Evolutionary conservation across 371 early-diverging fungal species (phyloP).

Genomic region (Batrachochytrium dendrobatidis): DNA sequence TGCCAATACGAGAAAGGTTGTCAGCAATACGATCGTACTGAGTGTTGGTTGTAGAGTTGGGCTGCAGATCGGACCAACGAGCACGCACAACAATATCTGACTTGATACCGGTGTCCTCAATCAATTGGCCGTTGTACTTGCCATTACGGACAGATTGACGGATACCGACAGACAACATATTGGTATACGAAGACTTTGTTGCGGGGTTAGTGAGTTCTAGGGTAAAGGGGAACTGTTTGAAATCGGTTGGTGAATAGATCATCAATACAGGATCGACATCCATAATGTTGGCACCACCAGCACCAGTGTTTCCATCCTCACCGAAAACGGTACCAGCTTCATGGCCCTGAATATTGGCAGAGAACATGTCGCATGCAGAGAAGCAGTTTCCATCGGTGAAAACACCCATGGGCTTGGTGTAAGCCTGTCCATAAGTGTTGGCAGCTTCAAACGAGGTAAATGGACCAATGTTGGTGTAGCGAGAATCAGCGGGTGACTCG

Average conservation of each 20-base stretch:
- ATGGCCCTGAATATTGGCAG: slow-evolving; percentile 21
- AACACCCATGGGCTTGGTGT: too few species aligned
- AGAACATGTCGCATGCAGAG: slow-evolving; percentile 23
- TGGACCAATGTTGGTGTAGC: slow-evolving; percentile 3
- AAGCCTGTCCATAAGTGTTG: too few species aligned
- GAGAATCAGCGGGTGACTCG: slow-evolving; percentile 12
- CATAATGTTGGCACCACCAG: slow-evolving; percentile 22
- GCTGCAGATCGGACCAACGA: slow-evolving; percentile 8
- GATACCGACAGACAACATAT: slow-evolving; percentile 13
- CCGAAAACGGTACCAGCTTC: slow-evolving; percentile 17
- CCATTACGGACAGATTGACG: slow-evolving; percentile 16
- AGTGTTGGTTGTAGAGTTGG: neutral
- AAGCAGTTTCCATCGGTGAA: slow-evolving; percentile 19
- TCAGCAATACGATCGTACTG: slow-evolving; percentile 14
- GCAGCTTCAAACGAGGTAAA: slow-evolving; percentile 2
- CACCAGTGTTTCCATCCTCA: slow-evolving; percentile 23
- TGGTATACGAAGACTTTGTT: neutral
- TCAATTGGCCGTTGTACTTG: slow-evolving; percentile 13
- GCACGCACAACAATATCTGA: slow-evolving; percentile 17
- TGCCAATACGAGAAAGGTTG: slow-evolving; percentile 4
- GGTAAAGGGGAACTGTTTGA: slow-evolving; percentile 9
- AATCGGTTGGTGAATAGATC: neutral
- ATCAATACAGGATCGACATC: slow-evolving; percentile 4
- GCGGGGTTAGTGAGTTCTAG: neutral
- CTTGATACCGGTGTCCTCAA: slow-evolving; percentile 17